phyloP scores from a whole-genome alignment of 2,329 filamentous ascomycete genomes.

The Cladorrhinum sp. region DNA sequence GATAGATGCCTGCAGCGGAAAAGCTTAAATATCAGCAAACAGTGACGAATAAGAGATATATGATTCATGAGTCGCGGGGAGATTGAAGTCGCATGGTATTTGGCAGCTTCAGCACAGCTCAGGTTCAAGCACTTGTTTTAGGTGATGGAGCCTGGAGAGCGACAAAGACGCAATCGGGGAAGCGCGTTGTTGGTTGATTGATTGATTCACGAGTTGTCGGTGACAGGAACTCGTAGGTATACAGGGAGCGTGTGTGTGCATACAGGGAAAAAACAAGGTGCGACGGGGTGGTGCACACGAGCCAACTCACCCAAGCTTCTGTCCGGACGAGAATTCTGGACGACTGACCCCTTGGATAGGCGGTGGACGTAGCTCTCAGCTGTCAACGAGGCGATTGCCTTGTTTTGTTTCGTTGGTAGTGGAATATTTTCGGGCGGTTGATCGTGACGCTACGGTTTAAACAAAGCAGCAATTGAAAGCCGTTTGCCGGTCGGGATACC shows the following conservation, averaged over 20 bases:
- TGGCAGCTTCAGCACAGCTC: background rate
- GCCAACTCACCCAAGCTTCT: conserved; percentile 19
- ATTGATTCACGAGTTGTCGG: background rate
- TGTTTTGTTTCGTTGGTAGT: background rate
- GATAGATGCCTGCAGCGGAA: background rate
- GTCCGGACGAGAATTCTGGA: background rate
- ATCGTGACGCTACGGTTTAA: conserved; percentile 7
- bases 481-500: conserved; percentile 3
- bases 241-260: background rate
- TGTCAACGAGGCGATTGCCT: conserved; percentile 12
- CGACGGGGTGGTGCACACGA: conserved; percentile 10
- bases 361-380: conserved; percentile 20
- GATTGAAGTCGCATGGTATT: background rate
- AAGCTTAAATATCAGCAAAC: background rate
- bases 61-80: background rate
- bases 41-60: background rate
- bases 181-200: background rate
- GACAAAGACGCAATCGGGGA: background rate
- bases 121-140: background rate
- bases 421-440: conserved; percentile 8
- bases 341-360: conserved; percentile 6
- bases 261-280: conserved; percentile 5
- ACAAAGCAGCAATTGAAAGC: conserved; percentile 13
- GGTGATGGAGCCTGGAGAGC: background rate
- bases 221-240: background rate